These are phyloP conservation scores for Citrullus amarus DNA, from an alignment of 306 rosid genomes.

Conservation along the genomic window DNA sequence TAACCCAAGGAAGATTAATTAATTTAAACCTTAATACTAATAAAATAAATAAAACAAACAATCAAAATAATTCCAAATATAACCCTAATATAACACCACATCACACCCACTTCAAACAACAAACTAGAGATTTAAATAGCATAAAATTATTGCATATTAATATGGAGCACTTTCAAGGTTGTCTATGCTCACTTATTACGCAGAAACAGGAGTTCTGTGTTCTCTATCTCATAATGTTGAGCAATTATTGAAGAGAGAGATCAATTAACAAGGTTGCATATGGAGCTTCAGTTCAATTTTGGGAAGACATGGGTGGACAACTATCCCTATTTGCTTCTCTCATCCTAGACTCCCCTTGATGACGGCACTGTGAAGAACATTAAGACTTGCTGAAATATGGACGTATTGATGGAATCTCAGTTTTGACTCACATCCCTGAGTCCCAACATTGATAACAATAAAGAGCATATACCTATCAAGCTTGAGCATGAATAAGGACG, in stretches of 20 bases:
- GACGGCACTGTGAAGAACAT: too few species aligned
- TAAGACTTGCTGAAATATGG: too few species aligned
- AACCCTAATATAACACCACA: too few species aligned
- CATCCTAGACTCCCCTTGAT: not conserved
- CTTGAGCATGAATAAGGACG: too few species aligned
- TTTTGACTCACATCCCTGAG: too few species aligned
- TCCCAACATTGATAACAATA: too few species aligned
- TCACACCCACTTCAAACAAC: not conserved
- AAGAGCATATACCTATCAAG: too few species aligned
- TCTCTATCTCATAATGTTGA: not conserved
- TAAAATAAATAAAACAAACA: not conserved
- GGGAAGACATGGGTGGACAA: not conserved
- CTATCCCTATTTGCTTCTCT: not conserved
- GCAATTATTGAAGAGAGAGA: not conserved
- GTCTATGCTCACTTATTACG: not conserved
- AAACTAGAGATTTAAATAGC: not conserved
- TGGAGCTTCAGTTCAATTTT: not conserved
- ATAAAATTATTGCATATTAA: not conserved
- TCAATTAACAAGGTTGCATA: not conserved
- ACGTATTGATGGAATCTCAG: too few species aligned
- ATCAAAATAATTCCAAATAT: not conserved
- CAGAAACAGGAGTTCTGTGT: not conserved
- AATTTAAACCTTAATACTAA: not conserved
- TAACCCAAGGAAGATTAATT: not conserved
- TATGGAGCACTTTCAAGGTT: not conserved